Evolutionary conservation across 495 filamentous ascomycete genomes (phyloP), one percentile per base, ranked within the genome.

Genomic region (Lepidopterella palustris): DNA sequence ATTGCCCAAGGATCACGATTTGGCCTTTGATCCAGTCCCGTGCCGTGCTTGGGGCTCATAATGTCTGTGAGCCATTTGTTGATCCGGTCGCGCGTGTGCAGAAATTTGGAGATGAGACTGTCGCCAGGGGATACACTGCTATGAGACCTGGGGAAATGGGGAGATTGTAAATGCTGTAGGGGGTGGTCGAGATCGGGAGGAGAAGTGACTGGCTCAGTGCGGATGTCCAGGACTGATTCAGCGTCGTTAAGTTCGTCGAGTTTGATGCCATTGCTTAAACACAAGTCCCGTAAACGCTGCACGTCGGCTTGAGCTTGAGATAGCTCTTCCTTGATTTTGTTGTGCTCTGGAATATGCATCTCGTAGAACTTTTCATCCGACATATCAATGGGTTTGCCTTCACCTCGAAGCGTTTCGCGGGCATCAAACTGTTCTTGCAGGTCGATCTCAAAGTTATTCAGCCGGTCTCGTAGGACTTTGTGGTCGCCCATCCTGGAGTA

Each of bases 401-500:
- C n/a, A 32, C 45, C 54, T 4, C 47, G 45, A 15, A 58, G 29
- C 6, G 35, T 6, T 28, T 62, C 60, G n/a, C 60, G 54, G 15
- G 42, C 45, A 27, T 56, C 52, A 9, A 61, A 5, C 13, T 50
- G 9, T 6, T 61, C 53, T 24, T 61, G 48, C 1, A 61, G 9
- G 10, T 57, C 18, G 5, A 40, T 5, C 29, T 61, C 52, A 9
- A 61, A 23, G 20, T 61, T 27, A 11, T 18, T 51, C 13, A 57
- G 25, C 6, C 47, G 29, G 24, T 61, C 58, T 23, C 47, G 18
- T 0, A 48, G 28, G 26, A 55, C 39, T 11, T 51, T 32, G 1
- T 29, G 27, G 20, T 61, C 58, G 15, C 35, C 58, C 24, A 61
- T 61, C 20, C 58, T 32, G 25, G 58, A 61, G 29, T 61, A 61